Evolutionary conservation across 768 basidiomycete species (phyloP), one percentile per base, ranked within the genome.

Genomic region (Xerocomus potaroensis): DNA sequence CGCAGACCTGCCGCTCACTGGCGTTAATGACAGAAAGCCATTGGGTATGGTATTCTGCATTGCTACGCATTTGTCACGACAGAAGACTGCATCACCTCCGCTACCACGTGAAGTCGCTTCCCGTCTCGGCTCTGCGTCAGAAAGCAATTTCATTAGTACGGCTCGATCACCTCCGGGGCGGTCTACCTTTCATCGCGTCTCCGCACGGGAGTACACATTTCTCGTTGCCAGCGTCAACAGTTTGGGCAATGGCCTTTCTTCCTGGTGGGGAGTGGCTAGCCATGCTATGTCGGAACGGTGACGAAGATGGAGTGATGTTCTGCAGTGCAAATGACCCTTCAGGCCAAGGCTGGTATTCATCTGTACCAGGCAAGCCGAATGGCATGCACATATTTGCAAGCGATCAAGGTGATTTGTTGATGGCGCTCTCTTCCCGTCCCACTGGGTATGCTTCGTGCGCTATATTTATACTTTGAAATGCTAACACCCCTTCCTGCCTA

Each of bases 221-320:
- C 35, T 44, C 47, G 2, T 18, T 49, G 11, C 38, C 16, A 3
- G 38, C 35, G 8, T 43, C 32, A 7, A 14, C n/a, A 10, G 38
- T 51, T 4, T 44, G 47, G 50, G 41, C 18, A 9, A 40, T 51
- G 23, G 35, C 42, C 11, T 51, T 51, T 49, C 42, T 49, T 23
- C 47, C 47, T 9, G 50, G 48, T 2, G 50, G 50, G n/a, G 37
- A 49, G 27, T 49, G 50, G 50, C 23, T 51, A 33, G 47, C 41
- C 21, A 36, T 40, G 37, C 33, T 51, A 6, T 51, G 47, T 30
- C 50, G 42, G 26, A 26, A 29, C 15, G 47, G 14, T 12, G 23
- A 19, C 14, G 11, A 34, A 7, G 37, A 48, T 16, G 31, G 47
- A 3, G 23, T 51, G 23, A 48, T 49, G 47, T 19, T 51, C n/a